Conservation (phyloP, 345 rosid genomes). For the Salix dunnii region DNA sequence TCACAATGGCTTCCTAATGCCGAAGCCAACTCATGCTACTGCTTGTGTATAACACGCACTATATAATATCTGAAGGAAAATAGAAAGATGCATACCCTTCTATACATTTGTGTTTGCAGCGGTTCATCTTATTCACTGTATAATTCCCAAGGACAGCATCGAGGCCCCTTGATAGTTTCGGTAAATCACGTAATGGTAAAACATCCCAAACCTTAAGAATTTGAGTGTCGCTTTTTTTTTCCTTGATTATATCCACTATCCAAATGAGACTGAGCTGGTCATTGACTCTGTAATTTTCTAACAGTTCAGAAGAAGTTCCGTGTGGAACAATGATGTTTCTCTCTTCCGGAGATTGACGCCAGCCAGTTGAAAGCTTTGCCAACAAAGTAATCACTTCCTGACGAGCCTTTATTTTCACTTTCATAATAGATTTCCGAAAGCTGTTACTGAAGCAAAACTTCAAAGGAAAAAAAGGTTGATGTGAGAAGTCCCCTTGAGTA, state of each 20-base stretch:
- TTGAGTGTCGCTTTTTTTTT: slow-evolving; percentile 26
- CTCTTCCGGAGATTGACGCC: slow-evolving; percentile 29
- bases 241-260: slow-evolving; percentile 35
- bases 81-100: slow-evolving; percentile 37
- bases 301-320: slow-evolving; percentile 31
- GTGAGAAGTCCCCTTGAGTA: neutral
- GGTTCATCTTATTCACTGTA: slow-evolving; percentile 32
- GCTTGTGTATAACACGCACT: neutral
- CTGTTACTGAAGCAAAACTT: slow-evolving; percentile 46
- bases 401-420: slow-evolving; percentile 13
- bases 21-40: neutral
- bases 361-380: slow-evolving; percentile 38
- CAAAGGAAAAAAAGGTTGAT: neutral
- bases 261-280: slow-evolving; percentile 26
- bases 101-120: slow-evolving; percentile 27
- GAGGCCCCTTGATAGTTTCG: slow-evolving; percentile 32
- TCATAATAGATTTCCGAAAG: slow-evolving; percentile 42
- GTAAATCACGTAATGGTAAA: slow-evolving; percentile 33
- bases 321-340: slow-evolving; percentile 22
- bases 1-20: neutral
- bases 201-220: slow-evolving; percentile 53
- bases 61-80: neutral
- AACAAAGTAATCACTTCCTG: slow-evolving; percentile 26
- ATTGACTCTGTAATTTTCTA: slow-evolving; percentile 42
- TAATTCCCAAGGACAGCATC: slow-evolving; percentile 30